Evolutionary conservation across 164 flowering plant genomes (phyloP), one percentile per base, ranked within the genome.

Genomic region (grape (Vitis vinifera)): DNA sequence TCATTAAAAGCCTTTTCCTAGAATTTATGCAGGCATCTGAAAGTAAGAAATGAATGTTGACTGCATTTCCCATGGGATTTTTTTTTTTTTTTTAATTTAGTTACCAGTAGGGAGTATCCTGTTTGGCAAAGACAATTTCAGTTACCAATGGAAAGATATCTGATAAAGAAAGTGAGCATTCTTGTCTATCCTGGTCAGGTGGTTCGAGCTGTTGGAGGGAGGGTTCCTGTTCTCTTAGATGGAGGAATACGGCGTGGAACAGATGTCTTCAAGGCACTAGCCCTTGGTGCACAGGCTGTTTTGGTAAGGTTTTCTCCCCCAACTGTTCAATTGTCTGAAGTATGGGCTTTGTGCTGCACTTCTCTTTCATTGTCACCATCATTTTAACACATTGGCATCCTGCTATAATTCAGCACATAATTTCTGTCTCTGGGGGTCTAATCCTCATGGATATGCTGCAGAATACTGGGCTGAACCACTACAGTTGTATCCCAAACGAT

Each of bases 211-310:
- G 93, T 88, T 56, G 70, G 73, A 69, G 93, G 96, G 9, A 85
- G 67, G 73, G 64, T 92, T 70, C 98, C 94, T 13, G 89, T 92
- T 68, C 77, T 92, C 16, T 59, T 92, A 12, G 93, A 92, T 74
- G 97, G 98, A 60, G 98, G 98, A 27, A 71, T 91, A 48, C 76
- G 96, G 57, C 83, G 93, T 3, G 98, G 96, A 73, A 88, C 96
- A 15, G 94, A 92, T 67, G 76, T 91, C 51, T 92, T 92, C 87
- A 92, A 92, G 76, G 98, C 94, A 62, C 77, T 92, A 71, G 96
- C 98, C 61, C 92, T 92, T 57, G 98, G 97, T n/a, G 97, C 96
- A 51, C 79, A 83, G 76, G 96, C 94, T 71, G 89, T 92, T 48
- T 74, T 92, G 75, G 96, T 89, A 85, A 79, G 75, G 23, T 52